A percentile compares a stretch with the other conserved stretches of the same genome.
Evolutionary conservation across 768 basidiomycete genomes (phyloP).

Genomic region (Suillus plorans): DNA sequence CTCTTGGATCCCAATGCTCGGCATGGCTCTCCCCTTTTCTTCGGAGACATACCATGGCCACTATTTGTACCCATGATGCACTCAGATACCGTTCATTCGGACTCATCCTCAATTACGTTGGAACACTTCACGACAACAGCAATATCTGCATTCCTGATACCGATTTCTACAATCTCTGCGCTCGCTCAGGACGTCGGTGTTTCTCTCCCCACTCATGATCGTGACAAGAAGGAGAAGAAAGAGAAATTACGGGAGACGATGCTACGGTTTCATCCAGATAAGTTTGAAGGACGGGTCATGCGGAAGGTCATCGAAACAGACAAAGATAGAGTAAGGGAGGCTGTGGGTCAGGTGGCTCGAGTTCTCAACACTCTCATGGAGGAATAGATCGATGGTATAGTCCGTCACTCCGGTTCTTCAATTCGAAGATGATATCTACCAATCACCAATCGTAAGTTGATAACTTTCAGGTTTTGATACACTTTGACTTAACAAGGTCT

Average conservation of each 20-base stretch:
- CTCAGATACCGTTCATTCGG: slow-evolving; percentile 19
- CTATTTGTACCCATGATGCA: slow-evolving; percentile 36
- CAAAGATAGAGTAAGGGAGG: slow-evolving; percentile 51
- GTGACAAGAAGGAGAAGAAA: slow-evolving; percentile 47
- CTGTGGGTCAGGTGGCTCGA: slow-evolving; percentile 62
- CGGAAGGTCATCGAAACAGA: slow-evolving; percentile 47
- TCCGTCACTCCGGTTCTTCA: background rate
- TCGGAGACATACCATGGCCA: slow-evolving; percentile 77
- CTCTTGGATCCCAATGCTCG: slow-evolving; percentile 37
- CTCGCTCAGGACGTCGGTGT: background rate
- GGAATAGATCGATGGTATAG: background rate
- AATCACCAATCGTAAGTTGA: background rate
- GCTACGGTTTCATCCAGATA: slow-evolving; percentile 78
- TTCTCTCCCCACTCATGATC: slow-evolving; percentile 20
- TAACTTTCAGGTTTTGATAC: background rate
- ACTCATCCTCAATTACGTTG: slow-evolving; percentile 17
- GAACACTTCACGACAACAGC: slow-evolving; percentile 57
- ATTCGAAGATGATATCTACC: background rate
- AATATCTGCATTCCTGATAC: slow-evolving; percentile 58
- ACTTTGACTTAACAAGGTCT: background rate
- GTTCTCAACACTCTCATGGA: slow-evolving; percentile 58
- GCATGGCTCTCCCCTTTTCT: slow-evolving; percentile 36
- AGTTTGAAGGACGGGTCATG: slow-evolving; percentile 77
- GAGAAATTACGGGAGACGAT: slow-evolving; percentile 68
- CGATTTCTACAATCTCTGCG: slow-evolving; percentile 14